Conservation (phyloP, 305 asterid genomes). For the Stenogyne calaminthoides region DNA sequence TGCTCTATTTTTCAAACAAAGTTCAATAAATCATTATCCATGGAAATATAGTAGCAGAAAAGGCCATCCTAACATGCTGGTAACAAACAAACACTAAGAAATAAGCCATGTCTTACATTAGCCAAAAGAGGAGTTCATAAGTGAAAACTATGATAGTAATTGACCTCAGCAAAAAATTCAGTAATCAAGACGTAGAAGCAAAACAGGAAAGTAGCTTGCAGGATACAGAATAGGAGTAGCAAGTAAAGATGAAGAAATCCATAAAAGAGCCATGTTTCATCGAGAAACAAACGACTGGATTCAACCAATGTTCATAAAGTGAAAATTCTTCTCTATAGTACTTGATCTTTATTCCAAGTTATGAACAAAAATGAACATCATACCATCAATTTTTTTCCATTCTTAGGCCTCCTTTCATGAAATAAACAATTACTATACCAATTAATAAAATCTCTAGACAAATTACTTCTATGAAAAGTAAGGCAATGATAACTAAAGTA, state of each 20-base stretch:
- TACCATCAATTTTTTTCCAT: slow-evolving; percentile 9
- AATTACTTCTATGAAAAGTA: neutral
- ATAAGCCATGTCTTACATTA: neutral
- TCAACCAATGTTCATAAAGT: neutral
- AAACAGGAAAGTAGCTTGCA: neutral
- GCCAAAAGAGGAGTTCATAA: neutral
- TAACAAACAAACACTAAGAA: neutral
- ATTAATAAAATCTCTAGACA: neutral
- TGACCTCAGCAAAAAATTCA: slow-evolving; percentile 4
- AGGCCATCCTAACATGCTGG: neutral
- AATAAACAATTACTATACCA: neutral
- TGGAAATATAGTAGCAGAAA: neutral
- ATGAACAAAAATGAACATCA: slow-evolving; percentile 3
- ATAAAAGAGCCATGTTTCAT: neutral
- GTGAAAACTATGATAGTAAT: neutral
- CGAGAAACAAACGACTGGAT: neutral
- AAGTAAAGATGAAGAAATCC: neutral
- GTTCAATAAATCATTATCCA: neutral
- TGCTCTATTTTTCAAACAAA: neutral
- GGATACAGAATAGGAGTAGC: neutral
- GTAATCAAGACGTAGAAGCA: neutral
- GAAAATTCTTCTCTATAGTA: neutral
- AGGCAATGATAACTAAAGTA: neutral
- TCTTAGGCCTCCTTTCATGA: slow-evolving; percentile 3
- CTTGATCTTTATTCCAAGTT: slow-evolving; percentile 14